Conservation (phyloP, 2,329 filamentous ascomycete genomes). For the Colletotrichum lentis region DNA sequence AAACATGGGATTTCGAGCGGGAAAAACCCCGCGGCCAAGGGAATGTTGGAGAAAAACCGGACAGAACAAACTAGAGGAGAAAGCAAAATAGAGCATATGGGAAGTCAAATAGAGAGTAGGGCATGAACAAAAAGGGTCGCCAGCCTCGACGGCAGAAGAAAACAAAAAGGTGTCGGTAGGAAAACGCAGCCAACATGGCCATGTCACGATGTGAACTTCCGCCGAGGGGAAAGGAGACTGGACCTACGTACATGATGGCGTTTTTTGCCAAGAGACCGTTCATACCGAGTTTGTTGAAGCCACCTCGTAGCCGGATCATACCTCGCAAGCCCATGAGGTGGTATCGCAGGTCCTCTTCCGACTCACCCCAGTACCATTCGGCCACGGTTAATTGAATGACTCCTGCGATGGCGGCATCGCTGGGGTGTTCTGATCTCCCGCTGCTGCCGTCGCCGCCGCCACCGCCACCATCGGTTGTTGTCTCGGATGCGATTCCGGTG, state of each 20-base stretch:
- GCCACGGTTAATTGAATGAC: slow-evolving; percentile 59
- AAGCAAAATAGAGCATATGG: slow-evolving; percentile 38
- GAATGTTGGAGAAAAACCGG: neutral
- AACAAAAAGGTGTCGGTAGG: neutral
- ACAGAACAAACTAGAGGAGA: slow-evolving; percentile 8
- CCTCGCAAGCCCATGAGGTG: slow-evolving; percentile 58
- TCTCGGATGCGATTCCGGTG: neutral
- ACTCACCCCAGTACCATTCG: slow-evolving; percentile 64
- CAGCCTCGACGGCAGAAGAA: neutral
- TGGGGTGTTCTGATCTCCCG: slow-evolving; percentile 44
- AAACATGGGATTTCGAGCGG: slow-evolving; percentile 31
- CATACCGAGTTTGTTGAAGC: slow-evolving; percentile 56
- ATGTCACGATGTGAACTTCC: too few species aligned
- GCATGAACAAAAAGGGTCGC: neutral
- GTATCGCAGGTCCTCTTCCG: slow-evolving; percentile 51
- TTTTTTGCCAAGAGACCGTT: slow-evolving; percentile 58
- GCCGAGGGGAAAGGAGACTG: slow-evolving; percentile 9
- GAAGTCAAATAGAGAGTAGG: neutral
- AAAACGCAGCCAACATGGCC: neutral
- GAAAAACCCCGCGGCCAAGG: slow-evolving; percentile 3
- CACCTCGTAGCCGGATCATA: slow-evolving; percentile 59
- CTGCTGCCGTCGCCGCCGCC: neutral
- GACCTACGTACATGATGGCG: slow-evolving; percentile 54
- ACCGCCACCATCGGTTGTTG: neutral
- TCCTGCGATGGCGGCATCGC: slow-evolving; percentile 57